Conservation (phyloP, 2,329 filamentous ascomycete species). For the Fusarium nisikadoi region DNA sequence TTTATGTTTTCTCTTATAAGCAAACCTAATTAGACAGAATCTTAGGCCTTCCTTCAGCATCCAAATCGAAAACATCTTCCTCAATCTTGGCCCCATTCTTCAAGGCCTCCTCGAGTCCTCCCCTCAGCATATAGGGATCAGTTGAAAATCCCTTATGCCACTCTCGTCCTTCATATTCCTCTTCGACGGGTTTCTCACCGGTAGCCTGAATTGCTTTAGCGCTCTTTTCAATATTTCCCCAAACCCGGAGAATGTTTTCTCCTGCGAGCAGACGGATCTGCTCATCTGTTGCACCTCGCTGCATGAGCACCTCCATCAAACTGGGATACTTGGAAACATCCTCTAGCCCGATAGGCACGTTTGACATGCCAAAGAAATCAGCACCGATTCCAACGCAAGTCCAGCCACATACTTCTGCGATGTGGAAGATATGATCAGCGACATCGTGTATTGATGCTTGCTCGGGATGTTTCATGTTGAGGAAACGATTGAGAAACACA, state of each 20-base stretch:
- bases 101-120: slow-evolving; percentile 30
- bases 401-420: slow-evolving; percentile 49
- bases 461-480: slow-evolving; percentile 46
- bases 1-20: not conserved
- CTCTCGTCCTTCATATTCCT: slow-evolving; percentile 43
- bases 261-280: slow-evolving; percentile 42
- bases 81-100: slow-evolving; percentile 15
- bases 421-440: slow-evolving; percentile 49
- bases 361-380: slow-evolving; percentile 50
- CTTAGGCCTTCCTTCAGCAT: slow-evolving; percentile 3
- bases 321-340: slow-evolving; percentile 51
- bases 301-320: slow-evolving; percentile 45
- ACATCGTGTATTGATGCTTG: slow-evolving; percentile 49
- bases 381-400: slow-evolving; percentile 52
- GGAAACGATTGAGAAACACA: slow-evolving; percentile 51
- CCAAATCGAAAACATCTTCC: slow-evolving; percentile 9
- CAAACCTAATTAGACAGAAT: not conserved
- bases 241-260: slow-evolving; percentile 47
- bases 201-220: slow-evolving; percentile 37
- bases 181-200: slow-evolving; percentile 43
- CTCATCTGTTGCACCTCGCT: slow-evolving; percentile 46
- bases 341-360: slow-evolving; percentile 44
- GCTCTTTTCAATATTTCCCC: slow-evolving; percentile 43
- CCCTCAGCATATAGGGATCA: slow-evolving; percentile 41
- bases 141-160: slow-evolving; percentile 44